Percentiles rank a stretch among this genome's conserved stretches.
phyloP scores from a whole-genome alignment of 106 monocot species.

The Acorus gramineus region DNA sequence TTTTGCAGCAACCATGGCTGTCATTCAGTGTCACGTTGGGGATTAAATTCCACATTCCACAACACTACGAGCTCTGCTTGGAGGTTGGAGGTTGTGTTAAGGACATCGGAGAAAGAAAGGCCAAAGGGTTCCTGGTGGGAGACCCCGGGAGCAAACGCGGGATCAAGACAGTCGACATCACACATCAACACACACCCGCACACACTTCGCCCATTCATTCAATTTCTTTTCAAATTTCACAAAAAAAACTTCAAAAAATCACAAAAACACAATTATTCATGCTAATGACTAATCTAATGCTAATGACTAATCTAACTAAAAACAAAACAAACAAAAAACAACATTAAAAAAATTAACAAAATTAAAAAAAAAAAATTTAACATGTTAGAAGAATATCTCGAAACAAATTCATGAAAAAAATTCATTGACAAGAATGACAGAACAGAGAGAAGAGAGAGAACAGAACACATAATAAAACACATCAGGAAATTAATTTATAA shows the following conservation, averaged over 20 bases:
- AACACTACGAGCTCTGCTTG: slow-evolving; percentile 80
- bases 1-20: slow-evolving; percentile 96
- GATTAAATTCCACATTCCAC: slow-evolving; percentile 99
- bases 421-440: too few relatives aligned
- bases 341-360: too few relatives aligned
- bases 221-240: slow-evolving; percentile 50
- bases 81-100: slow-evolving; percentile 83
- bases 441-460: too few relatives aligned
- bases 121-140: slow-evolving; percentile 99
- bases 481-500: too few relatives aligned
- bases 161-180: slow-evolving; percentile 92
- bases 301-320: too few relatives aligned
- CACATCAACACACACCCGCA: slow-evolving; percentile 81
- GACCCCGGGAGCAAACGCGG: slow-evolving; percentile 95
- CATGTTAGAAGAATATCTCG: too few relatives aligned
- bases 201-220: slow-evolving; percentile 62
- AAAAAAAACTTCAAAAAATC: neutral
- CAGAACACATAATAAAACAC: too few relatives aligned
- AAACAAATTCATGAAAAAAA: too few relatives aligned
- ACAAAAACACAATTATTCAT: neutral
- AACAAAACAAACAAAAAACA: too few relatives aligned
- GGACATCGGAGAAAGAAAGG: slow-evolving; percentile 90
- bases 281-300: too few relatives aligned
- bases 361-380: too few relatives aligned
- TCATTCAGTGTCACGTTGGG: slow-evolving; percentile 98